These are phyloP conservation scores for Vigna unguiculata DNA, from an alignment of 306 rosid genomes.

Conservation along the genomic window DNA sequence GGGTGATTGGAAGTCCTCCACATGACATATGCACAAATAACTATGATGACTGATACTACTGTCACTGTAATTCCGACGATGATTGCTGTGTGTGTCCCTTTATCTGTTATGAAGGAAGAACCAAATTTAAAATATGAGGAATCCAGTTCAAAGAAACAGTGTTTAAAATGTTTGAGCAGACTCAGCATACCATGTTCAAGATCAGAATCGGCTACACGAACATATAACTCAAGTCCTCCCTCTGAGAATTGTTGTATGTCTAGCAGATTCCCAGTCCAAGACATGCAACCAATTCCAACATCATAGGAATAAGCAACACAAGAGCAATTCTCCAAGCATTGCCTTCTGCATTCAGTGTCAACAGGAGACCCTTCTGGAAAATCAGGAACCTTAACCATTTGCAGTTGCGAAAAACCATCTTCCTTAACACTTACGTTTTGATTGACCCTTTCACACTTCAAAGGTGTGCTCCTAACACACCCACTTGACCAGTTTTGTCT, in stretches of 20 bases:
- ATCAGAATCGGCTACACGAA: conserved; percentile 42
- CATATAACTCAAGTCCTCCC: conserved; percentile 43
- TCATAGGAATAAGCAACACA: conserved; percentile 36
- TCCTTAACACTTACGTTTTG: background rate
- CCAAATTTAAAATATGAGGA: background rate
- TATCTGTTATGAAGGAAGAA: background rate
- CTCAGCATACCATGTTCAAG: conserved; percentile 42
- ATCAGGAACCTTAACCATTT: conserved; percentile 54
- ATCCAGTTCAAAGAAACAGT: background rate
- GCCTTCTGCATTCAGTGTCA: conserved; percentile 31
- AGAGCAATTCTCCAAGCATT: conserved; percentile 45
- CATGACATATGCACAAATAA: conserved; percentile 21
- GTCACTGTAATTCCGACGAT: conserved; percentile 29
- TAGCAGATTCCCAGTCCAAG: conserved; percentile 35
- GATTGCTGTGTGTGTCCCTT: background rate
- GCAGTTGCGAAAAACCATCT: conserved; percentile 49
- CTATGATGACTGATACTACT: conserved; percentile 30
- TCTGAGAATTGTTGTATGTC: conserved; percentile 36
- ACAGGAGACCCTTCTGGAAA: conserved; percentile 13
- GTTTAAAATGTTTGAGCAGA: background rate
- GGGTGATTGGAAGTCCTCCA: conserved; percentile 24
- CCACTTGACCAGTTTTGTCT: conserved; percentile 49
- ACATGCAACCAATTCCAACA: conserved; percentile 40
- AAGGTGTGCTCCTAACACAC: conserved; percentile 42
- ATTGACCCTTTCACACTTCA: conserved; percentile 31